Base-by-base conservation (phyloP, 2,329 filamentous ascomycete species). In the Thermoascus crustaceus region DNA sequence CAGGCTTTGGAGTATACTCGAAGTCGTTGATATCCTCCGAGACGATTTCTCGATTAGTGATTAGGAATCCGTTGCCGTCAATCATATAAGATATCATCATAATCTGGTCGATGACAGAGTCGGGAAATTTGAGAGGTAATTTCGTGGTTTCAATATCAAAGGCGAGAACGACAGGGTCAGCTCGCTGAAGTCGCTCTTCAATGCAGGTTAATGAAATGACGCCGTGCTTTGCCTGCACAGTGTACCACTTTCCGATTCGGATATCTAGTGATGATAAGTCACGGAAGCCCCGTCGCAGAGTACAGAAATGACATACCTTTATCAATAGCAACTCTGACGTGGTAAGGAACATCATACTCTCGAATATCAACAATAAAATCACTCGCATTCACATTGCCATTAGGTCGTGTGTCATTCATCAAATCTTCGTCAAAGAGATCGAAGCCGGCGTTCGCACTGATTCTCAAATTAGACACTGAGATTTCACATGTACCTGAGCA, bases 61-160 rank as follows among this genome's bases (percentile, higher is more conserved):
- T 96, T 22, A 98, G 71, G 50, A 96, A 98, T 4, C 91, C 91
- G 63, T 94, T 88, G 0, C 91, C 93, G 50, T 98, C 91, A 52
- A 98, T 96, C 93, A 98, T 98, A 68, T 98, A 98, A 20, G 93
- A 98, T 59, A 98, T 89, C 91, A 98, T 98, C 88, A 98, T 98
- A 55, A 98, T 82, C 58, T 94, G 89, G 64, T 98, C 91, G 44
- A 94, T 81, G 3, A 87, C 76, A 2, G 91, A 81, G 56, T 98
- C 93, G 17, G 91, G 93, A 50, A 98, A 98, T 60, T 98, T 98
- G 36, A 98, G 70, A 2, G 93, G 91, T 10, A 91, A 70, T 56
- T 98, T 98, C 4, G 85, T 89, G 2, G 91, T 98, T 64, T 98
- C 91, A 54, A 98, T 98, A 78, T 98, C 91, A 64, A 81, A 98